A percentile compares a stretch with the other conserved stretches of the same genome.
Evolutionary conservation across 306 rosid species (phyloP).

Genomic region (Vigna hirtella): DNA sequence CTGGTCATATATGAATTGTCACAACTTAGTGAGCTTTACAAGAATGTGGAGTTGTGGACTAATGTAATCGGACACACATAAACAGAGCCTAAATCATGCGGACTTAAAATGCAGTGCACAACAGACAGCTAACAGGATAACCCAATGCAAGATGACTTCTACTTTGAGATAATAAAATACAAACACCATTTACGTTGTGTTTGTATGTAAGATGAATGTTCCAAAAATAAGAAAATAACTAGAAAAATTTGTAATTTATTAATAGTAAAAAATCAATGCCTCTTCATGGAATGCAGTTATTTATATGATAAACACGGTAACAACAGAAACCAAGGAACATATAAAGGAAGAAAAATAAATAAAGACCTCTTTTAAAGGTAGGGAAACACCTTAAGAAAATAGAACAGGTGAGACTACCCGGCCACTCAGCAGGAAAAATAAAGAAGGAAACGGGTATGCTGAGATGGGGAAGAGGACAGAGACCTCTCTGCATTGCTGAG

Average conservation of each 20-base stretch:
- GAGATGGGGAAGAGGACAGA: neutral
- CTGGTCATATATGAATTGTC: too few relatives aligned
- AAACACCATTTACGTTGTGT: neutral
- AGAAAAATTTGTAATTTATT: neutral
- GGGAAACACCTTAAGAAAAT: neutral
- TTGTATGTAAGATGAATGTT: neutral
- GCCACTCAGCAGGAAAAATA: neutral
- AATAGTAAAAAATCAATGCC: neutral
- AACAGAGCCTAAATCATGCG: slow-evolving; percentile 7
- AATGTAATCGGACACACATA: neutral
- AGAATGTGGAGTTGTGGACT: too few relatives aligned
- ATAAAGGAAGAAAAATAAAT: neutral
- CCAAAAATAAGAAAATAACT: neutral
- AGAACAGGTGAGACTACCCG: neutral
- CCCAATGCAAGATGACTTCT: neutral
- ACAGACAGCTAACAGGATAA: neutral
- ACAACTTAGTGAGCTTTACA: too few relatives aligned
- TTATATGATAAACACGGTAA: neutral
- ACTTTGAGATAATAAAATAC: neutral
- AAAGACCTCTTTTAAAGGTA: neutral
- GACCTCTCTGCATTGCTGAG: neutral
- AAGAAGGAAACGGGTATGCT: too few relatives aligned
- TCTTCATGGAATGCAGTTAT: neutral
- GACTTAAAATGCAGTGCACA: neutral
- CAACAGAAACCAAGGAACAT: neutral